A percentile compares a stretch with the other conserved stretches of the same genome.
These are phyloP conservation scores for Aspergillus ruber DNA, from an alignment of 2,329 filamentous ascomycete species.

Conservation along the genomic window DNA sequence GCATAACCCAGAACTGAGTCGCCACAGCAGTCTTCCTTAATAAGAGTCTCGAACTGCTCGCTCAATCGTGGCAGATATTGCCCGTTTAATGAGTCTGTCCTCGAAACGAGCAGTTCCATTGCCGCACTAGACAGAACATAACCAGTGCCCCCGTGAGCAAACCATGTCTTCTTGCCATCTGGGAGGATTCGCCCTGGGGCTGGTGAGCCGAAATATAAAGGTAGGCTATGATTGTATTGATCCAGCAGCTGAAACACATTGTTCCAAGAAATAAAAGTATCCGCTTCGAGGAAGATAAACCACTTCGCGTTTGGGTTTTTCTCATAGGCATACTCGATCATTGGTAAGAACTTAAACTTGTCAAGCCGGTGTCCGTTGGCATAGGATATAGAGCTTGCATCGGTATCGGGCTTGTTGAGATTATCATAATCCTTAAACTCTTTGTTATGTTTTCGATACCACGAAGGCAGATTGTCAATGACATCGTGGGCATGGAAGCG, in stretches of 20 bases:
- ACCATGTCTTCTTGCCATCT: conserved; percentile 27
- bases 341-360: conserved; percentile 54
- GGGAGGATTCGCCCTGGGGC: conserved; percentile 30
- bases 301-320: conserved; percentile 45
- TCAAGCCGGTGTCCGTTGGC: conserved; percentile 22
- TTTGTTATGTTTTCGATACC: too few species aligned
- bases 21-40: conserved; percentile 47
- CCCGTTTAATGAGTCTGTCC: conserved; percentile 14
- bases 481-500: too few species aligned
- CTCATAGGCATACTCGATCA: conserved; percentile 47
- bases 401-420: too few species aligned
- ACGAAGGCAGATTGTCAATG: too few species aligned
- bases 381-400: too few species aligned
- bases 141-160: conserved; percentile 47
- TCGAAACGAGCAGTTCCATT: conserved; percentile 35
- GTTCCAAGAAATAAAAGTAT: conserved; percentile 46
- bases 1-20: conserved; percentile 48
- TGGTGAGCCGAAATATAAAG: conserved; percentile 47
- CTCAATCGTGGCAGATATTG: conserved; percentile 34
- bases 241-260: conserved; percentile 45
- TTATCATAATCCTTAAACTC: too few species aligned
- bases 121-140: conserved; percentile 43
- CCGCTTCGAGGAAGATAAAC: conserved; percentile 53
- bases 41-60: conserved; percentile 36
- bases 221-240: conserved; percentile 41